Evolutionary conservation across 495 filamentous ascomycete genomes (phyloP), one percentile per base, ranked within the genome.

Genomic region (Talaromyces thailandensis): DNA sequence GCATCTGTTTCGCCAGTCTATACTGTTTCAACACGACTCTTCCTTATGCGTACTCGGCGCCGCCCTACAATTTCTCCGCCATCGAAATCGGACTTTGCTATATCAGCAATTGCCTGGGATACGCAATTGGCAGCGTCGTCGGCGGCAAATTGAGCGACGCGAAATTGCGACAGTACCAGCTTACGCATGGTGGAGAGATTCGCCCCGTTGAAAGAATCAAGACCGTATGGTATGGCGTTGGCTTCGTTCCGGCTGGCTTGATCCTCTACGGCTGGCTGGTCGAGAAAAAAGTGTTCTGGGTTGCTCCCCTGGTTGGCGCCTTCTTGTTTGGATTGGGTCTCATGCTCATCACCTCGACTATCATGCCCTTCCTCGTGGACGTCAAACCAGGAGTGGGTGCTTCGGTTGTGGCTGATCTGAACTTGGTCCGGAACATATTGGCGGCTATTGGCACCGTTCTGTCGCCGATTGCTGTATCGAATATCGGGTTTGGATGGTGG

Each of bases 31-130:
- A 66, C 45, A 64, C 60, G 5, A 59, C 62, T 11, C 32, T 66
- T 24, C 62, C 58, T 3, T 32, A 65, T 18, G 53, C 55, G 26
- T 66, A 61, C 48, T 60, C 64, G 5, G 32, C 37, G 14, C 12
- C 62, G 16, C 64, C 64, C 6, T 66, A 66, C 62, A 43, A 40
- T 23, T 66, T 64, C 48, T 61, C 62, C 14, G 45, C 58, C 8
- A 60, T 66, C 21, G 45, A 55, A 45, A 57, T 64, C 26, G 64
- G 64, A 5, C 58, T 64, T 8, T 28, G 50, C 9, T 66, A 64
- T 29, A 40, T 66, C 9, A 35, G 50, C 24, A 56, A 45, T 51
- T 61, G 56, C 7, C 56, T 66, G 18, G 64, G 64, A 28, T 61
- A 50, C 21, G 51, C 51, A 2, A 48, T 66, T 14, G 61, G 51